These are phyloP conservation scores for Grigorovia yakushimaensis DNA, from an alignment of 805 yeast species.

Conservation along the genomic window DNA sequence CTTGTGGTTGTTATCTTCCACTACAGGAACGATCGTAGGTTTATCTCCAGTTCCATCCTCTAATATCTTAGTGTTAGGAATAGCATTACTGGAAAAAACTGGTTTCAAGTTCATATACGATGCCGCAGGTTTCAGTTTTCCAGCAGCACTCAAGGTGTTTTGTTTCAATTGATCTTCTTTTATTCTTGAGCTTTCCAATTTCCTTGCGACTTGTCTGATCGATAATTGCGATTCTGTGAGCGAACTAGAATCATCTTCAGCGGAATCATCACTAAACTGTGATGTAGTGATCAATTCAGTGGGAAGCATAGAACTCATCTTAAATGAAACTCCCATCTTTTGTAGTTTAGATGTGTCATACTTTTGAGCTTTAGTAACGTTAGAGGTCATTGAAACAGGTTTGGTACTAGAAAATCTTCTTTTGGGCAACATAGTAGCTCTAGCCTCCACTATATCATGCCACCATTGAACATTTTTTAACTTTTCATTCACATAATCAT, in stretches of 20 bases:
- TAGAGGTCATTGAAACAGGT: conserved; percentile 18
- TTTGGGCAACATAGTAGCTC: conserved; percentile 31
- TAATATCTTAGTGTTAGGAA: conserved; percentile 57
- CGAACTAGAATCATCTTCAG: conserved; percentile 21
- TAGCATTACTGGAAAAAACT: conserved; percentile 58
- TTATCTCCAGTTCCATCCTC: conserved; percentile 62
- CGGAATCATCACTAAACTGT: conserved; percentile 21
- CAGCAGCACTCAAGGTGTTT: background rate
- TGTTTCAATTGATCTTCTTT: background rate
- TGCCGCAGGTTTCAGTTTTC: conserved; percentile 4
- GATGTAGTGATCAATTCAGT: conserved; percentile 23
- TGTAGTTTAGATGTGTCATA: conserved; percentile 53
- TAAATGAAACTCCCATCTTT: conserved; percentile 66
- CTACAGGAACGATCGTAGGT: conserved; percentile 54
- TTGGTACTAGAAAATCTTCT: conserved; percentile 26
- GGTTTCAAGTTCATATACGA: conserved; percentile 32
- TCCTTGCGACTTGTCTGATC: conserved; percentile 6
- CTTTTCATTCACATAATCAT: conserved; percentile 39
- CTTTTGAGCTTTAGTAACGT: conserved; percentile 14
- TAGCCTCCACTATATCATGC: conserved; percentile 53
- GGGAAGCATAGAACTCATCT: conserved; percentile 57
- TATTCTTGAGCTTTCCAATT: conserved; percentile 2
- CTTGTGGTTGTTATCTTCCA: conserved; percentile 11
- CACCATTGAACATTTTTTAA: conserved; percentile 78
- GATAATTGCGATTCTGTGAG: conserved; percentile 8